Percentiles rank a stretch among this genome's conserved stretches.
These are phyloP conservation scores for Lasiodiplodia citricola DNA, from an alignment of 2,329 filamentous ascomycete species.

Conservation along the genomic window DNA sequence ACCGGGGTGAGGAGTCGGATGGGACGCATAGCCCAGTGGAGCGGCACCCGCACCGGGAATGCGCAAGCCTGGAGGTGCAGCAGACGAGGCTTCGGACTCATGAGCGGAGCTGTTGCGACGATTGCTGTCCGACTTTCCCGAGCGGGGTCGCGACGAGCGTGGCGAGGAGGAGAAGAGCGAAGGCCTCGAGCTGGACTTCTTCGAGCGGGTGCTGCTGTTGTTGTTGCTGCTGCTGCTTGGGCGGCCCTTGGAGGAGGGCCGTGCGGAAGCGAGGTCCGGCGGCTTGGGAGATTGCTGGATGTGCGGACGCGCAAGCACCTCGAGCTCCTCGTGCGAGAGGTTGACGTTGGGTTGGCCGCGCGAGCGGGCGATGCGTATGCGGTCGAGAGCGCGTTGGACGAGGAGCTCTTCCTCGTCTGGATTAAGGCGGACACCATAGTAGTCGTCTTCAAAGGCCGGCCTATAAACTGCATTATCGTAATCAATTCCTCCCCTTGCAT, in stretches of 20 bases:
- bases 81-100: constrained; percentile 29
- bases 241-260: constrained; percentile 38
- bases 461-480: constrained; percentile 51
- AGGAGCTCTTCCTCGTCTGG: constrained; percentile 71
- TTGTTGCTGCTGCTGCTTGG: constrained; percentile 37
- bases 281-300: constrained; percentile 33
- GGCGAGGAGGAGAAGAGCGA: constrained; percentile 36
- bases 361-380: constrained; percentile 78
- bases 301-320: constrained; percentile 54
- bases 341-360: constrained; percentile 80
- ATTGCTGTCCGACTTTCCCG: constrained; percentile 40
- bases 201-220: constrained; percentile 41
- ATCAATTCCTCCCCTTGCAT: constrained; percentile 35
- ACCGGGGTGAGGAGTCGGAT: constrained; percentile 48
- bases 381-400: constrained; percentile 77
- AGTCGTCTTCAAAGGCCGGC: constrained; percentile 55
- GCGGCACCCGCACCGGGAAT: constrained; percentile 53
- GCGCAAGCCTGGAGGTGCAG: constrained; percentile 51
- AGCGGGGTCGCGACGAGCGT: constrained; percentile 32
- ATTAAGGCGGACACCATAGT: constrained; percentile 39
- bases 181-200: constrained; percentile 37
- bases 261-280: constrained; percentile 37
- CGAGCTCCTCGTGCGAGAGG: constrained; percentile 79
- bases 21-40: constrained; percentile 39
- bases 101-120: constrained; percentile 32